Evolutionary conservation across 2,329 filamentous ascomycete genomes (phyloP), one percentile per base, ranked within the genome.

Genomic region (Didymella pomorum): DNA sequence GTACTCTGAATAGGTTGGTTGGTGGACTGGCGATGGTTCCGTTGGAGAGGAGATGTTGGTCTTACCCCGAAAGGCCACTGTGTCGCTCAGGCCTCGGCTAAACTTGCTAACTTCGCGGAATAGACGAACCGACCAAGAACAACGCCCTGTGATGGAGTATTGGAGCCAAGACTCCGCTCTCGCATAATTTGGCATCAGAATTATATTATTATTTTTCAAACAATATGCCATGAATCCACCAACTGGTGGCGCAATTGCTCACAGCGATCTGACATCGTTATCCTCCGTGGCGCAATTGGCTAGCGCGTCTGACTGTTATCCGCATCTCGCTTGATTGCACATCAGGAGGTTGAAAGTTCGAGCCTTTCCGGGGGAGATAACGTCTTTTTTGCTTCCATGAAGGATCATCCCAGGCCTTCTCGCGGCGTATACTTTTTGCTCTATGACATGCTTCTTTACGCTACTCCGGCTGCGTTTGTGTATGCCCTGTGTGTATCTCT

Each of bases 231-330:
- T 39, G 2, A 12, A 39, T 20, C n/a, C 35, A 21, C 18, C 35
- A 20, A 21, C 3, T 12, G 35, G 35, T 37, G 29, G 45, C 50
- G 39, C 52, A 55, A 56, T 39, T 46, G 48, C 52, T 45, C 43
- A 49, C 52, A 39, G n/a, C 20, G 11, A 21, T 12, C 21, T 25
- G 0, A 23, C n/a, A 8, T 44, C 29, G 44, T 39, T 53, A 68
- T 74, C 71, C 71, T 72, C 71, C 69, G 67, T 75, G 73, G 72
- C 73, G 73, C 73, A 76, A 76, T 75, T 83, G 82, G 82, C 80
- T 84, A 84, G 82, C 82, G 82, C 82, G 82, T 84, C 79, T 81
- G 82, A 84, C 82, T 84, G 82, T 84, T 84, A 83, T 53, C 52
- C 46, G 47, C 48, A 54, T 48, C 52, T 60, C 57, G 57, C 48